Conservation (phyloP, 139 green algal genomes). For the Haematococcus sp. region DNA sequence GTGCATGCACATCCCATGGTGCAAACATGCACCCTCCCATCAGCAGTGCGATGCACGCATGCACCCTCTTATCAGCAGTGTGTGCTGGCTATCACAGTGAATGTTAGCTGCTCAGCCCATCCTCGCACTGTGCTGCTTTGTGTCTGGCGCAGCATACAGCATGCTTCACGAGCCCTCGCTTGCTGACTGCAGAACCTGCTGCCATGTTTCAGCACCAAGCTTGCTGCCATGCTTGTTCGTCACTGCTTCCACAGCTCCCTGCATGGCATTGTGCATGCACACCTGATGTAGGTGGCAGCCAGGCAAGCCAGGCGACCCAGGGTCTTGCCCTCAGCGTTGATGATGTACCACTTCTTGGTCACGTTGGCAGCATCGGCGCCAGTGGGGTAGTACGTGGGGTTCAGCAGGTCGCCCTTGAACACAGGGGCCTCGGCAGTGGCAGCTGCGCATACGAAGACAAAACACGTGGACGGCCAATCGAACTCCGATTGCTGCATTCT, state of each 20-base stretch:
- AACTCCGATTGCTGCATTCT: too few species aligned
- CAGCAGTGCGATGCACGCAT: too few species aligned
- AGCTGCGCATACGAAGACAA: neutral
- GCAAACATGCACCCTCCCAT: too few species aligned
- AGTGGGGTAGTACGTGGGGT: slow-evolving; percentile 97
- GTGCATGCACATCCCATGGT: neutral
- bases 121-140: too few species aligned
- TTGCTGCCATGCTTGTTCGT: neutral
- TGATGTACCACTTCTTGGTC: slow-evolving; percentile 91
- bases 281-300: slow-evolving; percentile 83
- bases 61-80: too few species aligned
- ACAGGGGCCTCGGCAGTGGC: neutral
- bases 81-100: too few species aligned
- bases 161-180: neutral
- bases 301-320: slow-evolving; percentile 88
- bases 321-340: slow-evolving; percentile 92
- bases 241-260: too few species aligned
- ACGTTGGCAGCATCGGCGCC: slow-evolving; percentile 67
- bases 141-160: too few species aligned
- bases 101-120: too few species aligned
- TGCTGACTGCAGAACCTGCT: too few species aligned
- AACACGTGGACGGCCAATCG: neutral
- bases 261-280: neutral
- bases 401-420: slow-evolving; percentile 78
- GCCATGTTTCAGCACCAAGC: too few species aligned